phyloP scores from a whole-genome alignment of 2,329 filamentous ascomycete species.

The Aspergillus carbonarius region DNA sequence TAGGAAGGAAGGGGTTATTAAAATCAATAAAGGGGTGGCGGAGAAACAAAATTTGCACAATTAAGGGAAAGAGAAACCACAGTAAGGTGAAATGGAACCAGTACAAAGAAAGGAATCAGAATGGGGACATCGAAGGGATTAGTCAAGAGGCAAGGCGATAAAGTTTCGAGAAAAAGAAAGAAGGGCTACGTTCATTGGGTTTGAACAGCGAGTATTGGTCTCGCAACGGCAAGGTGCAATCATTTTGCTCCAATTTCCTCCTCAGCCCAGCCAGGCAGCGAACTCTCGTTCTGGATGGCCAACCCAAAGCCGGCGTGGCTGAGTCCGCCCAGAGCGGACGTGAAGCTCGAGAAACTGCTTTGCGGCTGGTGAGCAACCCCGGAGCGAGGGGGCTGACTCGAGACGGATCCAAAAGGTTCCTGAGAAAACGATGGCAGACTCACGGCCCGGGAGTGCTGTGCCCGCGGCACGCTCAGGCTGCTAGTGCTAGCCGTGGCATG shows the following conservation, averaged over 20 bases:
- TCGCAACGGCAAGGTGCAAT: slow-evolving; percentile 19
- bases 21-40: slow-evolving; percentile 27
- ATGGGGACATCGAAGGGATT: slow-evolving; percentile 17
- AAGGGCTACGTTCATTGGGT: slow-evolving; percentile 14
- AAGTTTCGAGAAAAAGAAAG: slow-evolving; percentile 19
- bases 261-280: slow-evolving; percentile 63
- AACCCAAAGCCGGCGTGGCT: slow-evolving; percentile 59
- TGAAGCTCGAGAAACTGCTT: slow-evolving; percentile 58
- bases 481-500: slow-evolving; percentile 66
- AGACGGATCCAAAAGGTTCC: slow-evolving; percentile 52
- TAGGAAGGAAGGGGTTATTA: slow-evolving; percentile 30
- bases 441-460: slow-evolving; percentile 75
- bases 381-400: slow-evolving; percentile 36
- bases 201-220: slow-evolving; percentile 19
- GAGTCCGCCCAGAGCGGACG: slow-evolving; percentile 58
- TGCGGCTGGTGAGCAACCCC: slow-evolving; percentile 45
- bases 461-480: slow-evolving; percentile 53
- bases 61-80: slow-evolving; percentile 20
- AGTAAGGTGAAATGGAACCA: slow-evolving; percentile 21
- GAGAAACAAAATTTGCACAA: slow-evolving; percentile 29
- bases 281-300: slow-evolving; percentile 58
- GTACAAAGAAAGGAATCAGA: slow-evolving; percentile 27
- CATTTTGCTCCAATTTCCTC: slow-evolving; percentile 61
- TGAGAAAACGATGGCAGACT: slow-evolving; percentile 75
- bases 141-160: slow-evolving; percentile 24